A percentile compares a stretch with the other conserved stretches of the same genome.
These are phyloP conservation scores for Entomortierella chlamydospora DNA, from an alignment of 192 early-diverging fungal genomes.

Conservation along the genomic window DNA sequence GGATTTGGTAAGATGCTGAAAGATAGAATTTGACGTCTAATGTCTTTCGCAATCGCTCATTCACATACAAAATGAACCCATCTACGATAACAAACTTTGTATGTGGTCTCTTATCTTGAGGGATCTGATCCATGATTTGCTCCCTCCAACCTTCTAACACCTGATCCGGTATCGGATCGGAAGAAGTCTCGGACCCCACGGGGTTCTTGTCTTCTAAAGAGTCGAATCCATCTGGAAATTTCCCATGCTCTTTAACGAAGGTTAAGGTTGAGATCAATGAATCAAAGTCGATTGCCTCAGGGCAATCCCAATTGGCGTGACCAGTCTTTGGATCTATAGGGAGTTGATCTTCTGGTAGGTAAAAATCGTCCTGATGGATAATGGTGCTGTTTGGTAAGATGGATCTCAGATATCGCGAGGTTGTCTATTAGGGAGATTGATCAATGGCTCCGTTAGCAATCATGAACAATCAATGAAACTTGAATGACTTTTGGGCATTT, in stretches of 20 bases:
- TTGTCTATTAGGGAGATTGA: constrained; percentile 2
- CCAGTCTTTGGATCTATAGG: constrained; percentile 67
- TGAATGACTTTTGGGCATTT: too few species aligned
- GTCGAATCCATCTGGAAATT: constrained; percentile 46
- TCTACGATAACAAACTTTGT: constrained; percentile 71
- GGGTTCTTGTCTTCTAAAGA: constrained; percentile 59
- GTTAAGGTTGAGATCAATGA: constrained; percentile 39
- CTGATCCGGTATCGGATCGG: constrained; percentile 20
- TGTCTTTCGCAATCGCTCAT: constrained; percentile 52
- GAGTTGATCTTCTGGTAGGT: constrained; percentile 73
- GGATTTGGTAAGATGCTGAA: constrained; percentile 65
- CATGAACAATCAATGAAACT: too few species aligned
- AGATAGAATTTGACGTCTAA: constrained; percentile 69
- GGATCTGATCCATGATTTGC: constrained; percentile 7
- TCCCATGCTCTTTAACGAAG: constrained; percentile 47
- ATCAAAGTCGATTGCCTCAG: constrained; percentile 71
- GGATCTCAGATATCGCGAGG: constrained; percentile 64
- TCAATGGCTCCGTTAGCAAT: too few species aligned
- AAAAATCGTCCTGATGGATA: constrained; percentile 84
- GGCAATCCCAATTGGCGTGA: constrained; percentile 84
- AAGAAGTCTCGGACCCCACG: constrained; percentile 22
- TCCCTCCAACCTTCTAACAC: constrained; percentile 7
- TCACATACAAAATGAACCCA: constrained; percentile 83
- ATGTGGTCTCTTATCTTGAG: constrained; percentile 1
- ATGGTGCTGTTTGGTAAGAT: constrained; percentile 70